A percentile compares a stretch with the other conserved stretches of the same genome.
phyloP scores from a whole-genome alignment of 306 rosid species.

The Fragaria vesca region DNA sequence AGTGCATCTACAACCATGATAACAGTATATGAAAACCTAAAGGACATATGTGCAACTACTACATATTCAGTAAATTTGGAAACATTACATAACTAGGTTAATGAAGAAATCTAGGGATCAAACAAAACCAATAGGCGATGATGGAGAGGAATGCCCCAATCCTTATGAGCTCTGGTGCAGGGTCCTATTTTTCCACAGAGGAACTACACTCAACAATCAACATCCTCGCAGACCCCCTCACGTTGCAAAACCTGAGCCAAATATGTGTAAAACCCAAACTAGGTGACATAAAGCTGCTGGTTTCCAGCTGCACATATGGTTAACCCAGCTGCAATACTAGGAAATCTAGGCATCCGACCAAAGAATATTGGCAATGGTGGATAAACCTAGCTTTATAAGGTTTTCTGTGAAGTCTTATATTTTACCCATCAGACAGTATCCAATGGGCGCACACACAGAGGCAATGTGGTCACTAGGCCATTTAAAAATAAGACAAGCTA shows the following conservation, averaged over 20 bases:
- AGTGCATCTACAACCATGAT: conserved; percentile 67
- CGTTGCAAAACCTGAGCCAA: background rate
- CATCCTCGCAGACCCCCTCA: background rate
- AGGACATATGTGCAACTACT: conserved; percentile 2
- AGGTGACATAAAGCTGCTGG: background rate
- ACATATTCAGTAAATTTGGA: conserved; percentile 8
- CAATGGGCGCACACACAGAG: background rate
- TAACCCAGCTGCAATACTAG: background rate
- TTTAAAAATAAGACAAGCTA: background rate
- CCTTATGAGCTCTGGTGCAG: background rate
- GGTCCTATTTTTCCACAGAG: background rate
- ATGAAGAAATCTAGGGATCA: background rate
- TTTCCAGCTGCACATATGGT: background rate
- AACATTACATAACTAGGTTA: background rate
- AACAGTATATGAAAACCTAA: conserved; percentile 2
- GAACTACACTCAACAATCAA: background rate
- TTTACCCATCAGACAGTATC: background rate
- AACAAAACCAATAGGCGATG: background rate
- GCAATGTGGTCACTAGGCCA: background rate
- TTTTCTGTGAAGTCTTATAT: background rate
- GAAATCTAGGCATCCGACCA: background rate
- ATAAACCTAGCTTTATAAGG: background rate
- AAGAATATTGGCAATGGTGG: background rate
- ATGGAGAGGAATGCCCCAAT: background rate
- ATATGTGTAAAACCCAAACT: background rate